These are phyloP conservation scores for Gillenia trifoliata DNA, from an alignment of 306 rosid species.

Conservation along the genomic window DNA sequence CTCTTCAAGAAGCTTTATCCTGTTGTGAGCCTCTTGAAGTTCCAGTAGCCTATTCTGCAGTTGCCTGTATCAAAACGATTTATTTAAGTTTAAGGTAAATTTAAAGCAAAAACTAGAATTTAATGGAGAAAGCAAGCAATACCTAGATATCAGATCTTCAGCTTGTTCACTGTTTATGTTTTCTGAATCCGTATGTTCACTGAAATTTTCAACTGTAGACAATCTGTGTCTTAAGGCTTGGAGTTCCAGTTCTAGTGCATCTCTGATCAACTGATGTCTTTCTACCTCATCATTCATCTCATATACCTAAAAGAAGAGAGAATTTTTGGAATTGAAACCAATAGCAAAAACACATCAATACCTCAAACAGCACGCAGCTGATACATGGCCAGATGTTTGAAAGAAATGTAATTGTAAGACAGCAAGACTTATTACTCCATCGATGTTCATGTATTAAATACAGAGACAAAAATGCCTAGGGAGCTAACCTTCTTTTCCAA, in stretches of 20 bases:
- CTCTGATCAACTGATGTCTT: slow-evolving; percentile 64
- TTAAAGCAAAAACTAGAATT: slow-evolving; percentile 5
- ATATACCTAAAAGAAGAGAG: slow-evolving; percentile 45
- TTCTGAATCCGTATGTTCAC: slow-evolving; percentile 45
- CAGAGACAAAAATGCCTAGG: background rate
- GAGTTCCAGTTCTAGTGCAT: slow-evolving; percentile 71
- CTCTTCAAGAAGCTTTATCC: slow-evolving; percentile 72
- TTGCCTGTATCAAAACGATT: slow-evolving; percentile 43
- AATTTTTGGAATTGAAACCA: background rate
- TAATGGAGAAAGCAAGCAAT: slow-evolving; percentile 24
- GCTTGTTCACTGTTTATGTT: slow-evolving; percentile 31
- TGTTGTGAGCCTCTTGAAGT: slow-evolving; percentile 59
- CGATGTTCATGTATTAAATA: background rate
- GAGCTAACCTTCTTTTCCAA: slow-evolving; percentile 81
- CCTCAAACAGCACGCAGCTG: slow-evolving; percentile 1
- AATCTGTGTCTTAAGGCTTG: slow-evolving; percentile 64
- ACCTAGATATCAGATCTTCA: slow-evolving; percentile 62
- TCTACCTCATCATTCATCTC: slow-evolving; percentile 89
- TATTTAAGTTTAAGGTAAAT: slow-evolving; percentile 11
- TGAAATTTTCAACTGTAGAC: slow-evolving; percentile 47
- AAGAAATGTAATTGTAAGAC: background rate
- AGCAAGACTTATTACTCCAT: background rate
- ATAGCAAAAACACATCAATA: slow-evolving; percentile 3
- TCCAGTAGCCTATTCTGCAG: slow-evolving; percentile 36
- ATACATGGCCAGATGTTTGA: slow-evolving; percentile 1